Evolutionary conservation across 441 rosid genomes (phyloP).

Genomic region (Capsella rubella): DNA sequence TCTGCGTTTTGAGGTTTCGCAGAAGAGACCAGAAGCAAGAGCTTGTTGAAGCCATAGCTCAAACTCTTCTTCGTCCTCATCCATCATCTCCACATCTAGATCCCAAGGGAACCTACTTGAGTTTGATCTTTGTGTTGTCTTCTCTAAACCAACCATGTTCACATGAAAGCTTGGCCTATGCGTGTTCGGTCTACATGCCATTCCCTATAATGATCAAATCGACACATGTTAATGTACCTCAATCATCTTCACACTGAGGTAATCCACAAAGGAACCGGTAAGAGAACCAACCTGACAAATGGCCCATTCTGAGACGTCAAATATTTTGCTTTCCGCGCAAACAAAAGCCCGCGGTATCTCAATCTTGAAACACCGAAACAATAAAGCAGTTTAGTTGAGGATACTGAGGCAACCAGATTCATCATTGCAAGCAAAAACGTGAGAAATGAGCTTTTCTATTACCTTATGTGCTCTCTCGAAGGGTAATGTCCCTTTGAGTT

Average conservation of each 20-base stretch:
- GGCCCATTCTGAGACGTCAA: conserved; percentile 99
- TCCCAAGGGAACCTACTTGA: conserved; percentile 95
- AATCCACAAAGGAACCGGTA: not conserved
- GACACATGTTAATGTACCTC: conserved; percentile 2
- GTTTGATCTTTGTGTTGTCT: conserved; percentile 75
- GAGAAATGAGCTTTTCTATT: not conserved
- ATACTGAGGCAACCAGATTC: conserved; percentile 27
- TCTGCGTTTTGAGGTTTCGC: conserved; percentile 88
- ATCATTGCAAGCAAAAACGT: conserved; percentile 13
- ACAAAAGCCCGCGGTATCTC: conserved; percentile 99
- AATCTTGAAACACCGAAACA: conserved; percentile 55
- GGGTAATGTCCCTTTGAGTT: conserved; percentile 88
- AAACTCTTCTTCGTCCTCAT: conserved; percentile 90
- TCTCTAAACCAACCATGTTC: conserved; percentile 94
- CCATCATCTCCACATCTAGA: conserved; percentile 94
- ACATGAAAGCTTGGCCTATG: conserved; percentile 98
- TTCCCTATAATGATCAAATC: conserved; percentile 59
- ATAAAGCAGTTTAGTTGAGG: conserved; percentile 26
- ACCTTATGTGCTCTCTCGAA: conserved; percentile 88
- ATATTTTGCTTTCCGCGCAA: conserved; percentile 97
- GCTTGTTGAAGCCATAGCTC: conserved; percentile 97
- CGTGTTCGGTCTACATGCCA: conserved; percentile 96
- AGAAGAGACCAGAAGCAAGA: conserved; percentile 92
- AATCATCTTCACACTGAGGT: conserved; percentile 19
- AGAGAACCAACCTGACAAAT: conserved; percentile 79